Conservation (phyloP, 768 basidiomycete species). For the Pisolithus orientalis region DNA sequence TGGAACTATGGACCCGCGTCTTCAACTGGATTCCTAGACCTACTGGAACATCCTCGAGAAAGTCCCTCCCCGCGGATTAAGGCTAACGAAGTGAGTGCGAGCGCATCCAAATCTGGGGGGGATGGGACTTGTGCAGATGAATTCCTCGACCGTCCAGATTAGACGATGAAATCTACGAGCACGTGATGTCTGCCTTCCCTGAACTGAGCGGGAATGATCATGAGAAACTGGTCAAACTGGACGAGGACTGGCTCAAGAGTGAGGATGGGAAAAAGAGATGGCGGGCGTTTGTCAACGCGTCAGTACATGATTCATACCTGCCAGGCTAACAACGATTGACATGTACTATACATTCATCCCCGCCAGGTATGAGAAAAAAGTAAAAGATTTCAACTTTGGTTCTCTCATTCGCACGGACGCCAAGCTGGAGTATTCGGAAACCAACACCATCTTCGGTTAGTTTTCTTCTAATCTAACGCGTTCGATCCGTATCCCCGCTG, state of each 20-base stretch:
- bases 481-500: constrained; percentile 3
- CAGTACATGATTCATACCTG: constrained; percentile 16
- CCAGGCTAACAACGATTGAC: background rate
- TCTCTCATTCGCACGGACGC: constrained; percentile 84
- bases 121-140: constrained; percentile 6
- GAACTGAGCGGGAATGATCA: constrained; percentile 54
- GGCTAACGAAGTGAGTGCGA: constrained; percentile 67
- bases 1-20: constrained; percentile 1
- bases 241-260: constrained; percentile 94
- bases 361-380: constrained; percentile 76
- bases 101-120: constrained; percentile 1
- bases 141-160: constrained; percentile 37
- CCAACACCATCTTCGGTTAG: constrained; percentile 91
- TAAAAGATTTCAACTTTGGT: constrained; percentile 96
- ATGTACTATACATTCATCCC: background rate
- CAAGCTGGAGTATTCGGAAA: constrained; percentile 77
- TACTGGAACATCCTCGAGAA: constrained; percentile 92
- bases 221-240: constrained; percentile 48
- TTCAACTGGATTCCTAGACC: constrained; percentile 44
- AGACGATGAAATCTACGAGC: constrained; percentile 88
- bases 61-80: constrained; percentile 68
- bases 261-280: constrained; percentile 81
- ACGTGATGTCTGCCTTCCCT: constrained; percentile 74
- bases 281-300: constrained; percentile 82
- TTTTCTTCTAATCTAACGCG: constrained; percentile 1